Percentiles rank a stretch among this genome's conserved stretches.
Conservation (phyloP, 2,329 filamentous ascomycete genomes). For the Paracorniculantispora psalliotae region DNA sequence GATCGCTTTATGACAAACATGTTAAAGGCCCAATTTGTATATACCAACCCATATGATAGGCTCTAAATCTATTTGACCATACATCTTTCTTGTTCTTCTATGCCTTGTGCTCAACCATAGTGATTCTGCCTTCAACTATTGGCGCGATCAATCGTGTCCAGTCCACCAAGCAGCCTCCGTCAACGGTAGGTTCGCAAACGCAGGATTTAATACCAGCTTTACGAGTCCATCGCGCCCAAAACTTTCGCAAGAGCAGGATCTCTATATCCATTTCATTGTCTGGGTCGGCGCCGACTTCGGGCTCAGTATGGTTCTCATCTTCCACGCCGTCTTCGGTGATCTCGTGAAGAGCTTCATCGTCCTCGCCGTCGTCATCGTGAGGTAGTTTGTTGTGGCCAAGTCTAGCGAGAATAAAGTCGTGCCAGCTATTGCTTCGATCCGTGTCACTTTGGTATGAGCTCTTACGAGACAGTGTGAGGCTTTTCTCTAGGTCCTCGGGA, state of each 20-base stretch:
- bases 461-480: conserved; percentile 16
- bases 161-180: conserved; percentile 57
- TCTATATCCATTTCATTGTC: conserved; percentile 47
- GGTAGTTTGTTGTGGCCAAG: conserved; percentile 31
- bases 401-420: conserved; percentile 31
- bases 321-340: conserved; percentile 20
- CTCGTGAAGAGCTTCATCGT: conserved; percentile 41
- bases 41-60: not conserved
- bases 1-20: not conserved
- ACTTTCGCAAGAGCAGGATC: conserved; percentile 61
- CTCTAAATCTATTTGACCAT: not conserved
- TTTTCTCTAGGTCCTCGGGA: conserved; percentile 23
- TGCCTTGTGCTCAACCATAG: conserved; percentile 32
- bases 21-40: not conserved
- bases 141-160: conserved; percentile 83
- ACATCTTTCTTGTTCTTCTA: not conserved
- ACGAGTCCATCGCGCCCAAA: conserved; percentile 68
- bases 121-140: conserved; percentile 70
- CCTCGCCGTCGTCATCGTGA: conserved; percentile 28
- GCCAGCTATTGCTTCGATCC: conserved; percentile 29
- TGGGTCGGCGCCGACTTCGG: conserved; percentile 30
- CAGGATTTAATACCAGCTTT: conserved; percentile 56
- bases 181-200: conserved; percentile 47
- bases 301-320: conserved; percentile 21
- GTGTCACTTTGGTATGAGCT: conserved; percentile 9